Evolutionary conservation across 2,329 filamentous ascomycete genomes (phyloP), one percentile per base, ranked within the genome.

Genomic region (Colletotrichum somersetense): DNA sequence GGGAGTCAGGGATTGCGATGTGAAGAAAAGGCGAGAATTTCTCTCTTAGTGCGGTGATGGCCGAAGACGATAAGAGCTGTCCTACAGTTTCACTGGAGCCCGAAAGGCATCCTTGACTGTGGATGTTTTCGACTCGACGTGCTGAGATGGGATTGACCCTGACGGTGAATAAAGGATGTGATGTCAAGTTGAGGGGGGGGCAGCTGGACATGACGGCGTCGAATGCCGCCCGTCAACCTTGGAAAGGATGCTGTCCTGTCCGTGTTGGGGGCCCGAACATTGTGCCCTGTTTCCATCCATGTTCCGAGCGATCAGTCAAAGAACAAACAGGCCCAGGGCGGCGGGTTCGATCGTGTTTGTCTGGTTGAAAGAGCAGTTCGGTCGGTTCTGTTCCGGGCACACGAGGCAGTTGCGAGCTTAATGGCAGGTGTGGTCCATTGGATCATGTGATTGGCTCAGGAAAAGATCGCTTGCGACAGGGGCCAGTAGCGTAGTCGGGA

Each of bases 351-450:
- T 61, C 7, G 57, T 11, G 30, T 30, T 33, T 48, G 33, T 65
- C 18, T 30, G 61, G 53, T 46, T 16, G 56, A 57, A 23, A 61
- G 23, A 55, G 26, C 62, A n/a, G 35, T n/a, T 42, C 40, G 59
- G 69, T 42, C 40, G 59, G 69, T 61, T 72, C 62, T 10, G 38
- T 40, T 44, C 44, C 66, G 64, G 59, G 59, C 46, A 63, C 71
- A 73, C 67, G 66, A 70, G 71, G 62, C 68, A n/a, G 26, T 69
- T 62, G 42, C 44, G 71, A 73, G 71, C 71, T 73, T 71, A 71
- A 71, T 62, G 44, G 38, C 16, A n/a, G 62, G 56, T 66, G 57
- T 52, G 61, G 67, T 23, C 46, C 61, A 66, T 26, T 71, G 67
- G 48, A 38, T 5, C 23, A 5, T 52, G 10, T 73, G 62, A 73